Evolutionary conservation across 2,329 filamentous ascomycete species (phyloP).

Genomic region (Aspergillus sp.): DNA sequence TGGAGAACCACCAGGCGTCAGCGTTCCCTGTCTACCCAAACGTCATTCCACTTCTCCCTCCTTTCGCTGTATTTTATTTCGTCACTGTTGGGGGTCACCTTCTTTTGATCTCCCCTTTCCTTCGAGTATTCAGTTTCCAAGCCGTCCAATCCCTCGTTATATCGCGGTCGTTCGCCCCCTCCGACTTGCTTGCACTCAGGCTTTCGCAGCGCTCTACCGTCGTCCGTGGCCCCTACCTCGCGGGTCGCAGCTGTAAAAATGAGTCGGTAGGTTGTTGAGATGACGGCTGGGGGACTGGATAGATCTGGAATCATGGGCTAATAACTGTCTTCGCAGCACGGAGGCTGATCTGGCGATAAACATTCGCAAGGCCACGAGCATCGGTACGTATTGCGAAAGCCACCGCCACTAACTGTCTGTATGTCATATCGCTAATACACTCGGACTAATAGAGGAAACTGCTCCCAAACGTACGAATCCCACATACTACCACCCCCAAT

Average conservation of each 20-base stretch:
- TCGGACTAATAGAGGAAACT: constrained; percentile 54
- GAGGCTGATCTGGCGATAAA: constrained; percentile 66
- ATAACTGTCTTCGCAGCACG: constrained; percentile 42
- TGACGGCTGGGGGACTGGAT: too few species aligned
- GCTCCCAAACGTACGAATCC: constrained; percentile 62
- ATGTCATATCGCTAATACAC: constrained; percentile 19
- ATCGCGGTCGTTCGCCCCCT: constrained; percentile 5
- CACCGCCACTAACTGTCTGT: neutral
- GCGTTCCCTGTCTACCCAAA: constrained; percentile 29
- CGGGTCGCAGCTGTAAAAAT: constrained; percentile 56
- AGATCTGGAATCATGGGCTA: neutral
- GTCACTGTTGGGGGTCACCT: constrained; percentile 16
- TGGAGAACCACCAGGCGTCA: constrained; percentile 30
- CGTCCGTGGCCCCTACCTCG: constrained; percentile 22
- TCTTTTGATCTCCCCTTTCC: neutral
- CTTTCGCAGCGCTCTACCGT: constrained; percentile 17
- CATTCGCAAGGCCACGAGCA: constrained; percentile 67
- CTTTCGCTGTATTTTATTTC: constrained; percentile 8
- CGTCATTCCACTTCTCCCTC: constrained; percentile 29
- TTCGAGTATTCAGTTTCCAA: neutral
- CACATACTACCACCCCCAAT: constrained; percentile 3
- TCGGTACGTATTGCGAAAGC: constrained; percentile 44
- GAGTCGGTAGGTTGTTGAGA: constrained; percentile 53
- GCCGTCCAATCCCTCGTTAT: neutral
- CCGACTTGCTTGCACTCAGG: constrained; percentile 20